Percentiles rank a stretch among this genome's conserved stretches.
Conservation (phyloP, 768 basidiomycete species). For the Mycena chlorophos region DNA sequence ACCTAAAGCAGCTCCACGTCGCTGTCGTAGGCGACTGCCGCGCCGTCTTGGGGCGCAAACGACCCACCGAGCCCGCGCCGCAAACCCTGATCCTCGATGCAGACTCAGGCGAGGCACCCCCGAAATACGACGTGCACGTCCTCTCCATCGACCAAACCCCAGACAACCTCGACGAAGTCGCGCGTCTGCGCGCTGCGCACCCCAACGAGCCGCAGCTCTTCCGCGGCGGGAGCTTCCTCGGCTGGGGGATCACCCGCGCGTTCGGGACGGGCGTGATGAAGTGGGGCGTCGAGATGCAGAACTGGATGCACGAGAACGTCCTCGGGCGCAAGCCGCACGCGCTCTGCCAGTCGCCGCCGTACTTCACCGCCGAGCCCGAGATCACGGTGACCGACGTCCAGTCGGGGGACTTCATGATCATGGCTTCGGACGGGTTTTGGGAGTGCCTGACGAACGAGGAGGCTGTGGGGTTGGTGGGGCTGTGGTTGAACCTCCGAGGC, state of each 20-base stretch:
- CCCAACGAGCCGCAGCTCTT: conserved; percentile 36
- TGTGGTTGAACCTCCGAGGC: conserved; percentile 34
- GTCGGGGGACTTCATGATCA: conserved; percentile 53
- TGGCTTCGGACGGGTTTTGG: conserved; percentile 60
- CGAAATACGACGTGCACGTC: conserved; percentile 37
- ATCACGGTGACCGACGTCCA: conserved; percentile 43
- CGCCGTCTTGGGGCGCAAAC: conserved; percentile 45
- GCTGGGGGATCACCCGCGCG: conserved; percentile 42
- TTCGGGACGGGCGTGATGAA: conserved; percentile 47
- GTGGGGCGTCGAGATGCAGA: conserved; percentile 39
- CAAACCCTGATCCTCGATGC: too few relatives aligned
- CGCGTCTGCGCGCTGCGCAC: conserved; percentile 37
- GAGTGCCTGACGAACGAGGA: conserved; percentile 55
- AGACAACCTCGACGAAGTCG: conserved; percentile 36
- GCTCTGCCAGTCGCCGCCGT: conserved; percentile 48
- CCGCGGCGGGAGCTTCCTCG: conserved; percentile 38
- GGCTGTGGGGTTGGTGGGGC: conserved; percentile 51
- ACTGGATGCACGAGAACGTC: conserved; percentile 32
- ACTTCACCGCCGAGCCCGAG: conserved; percentile 57
- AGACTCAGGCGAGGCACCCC: conserved; percentile 24
- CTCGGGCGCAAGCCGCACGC: conserved; percentile 34
- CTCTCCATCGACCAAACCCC: conserved; percentile 43
- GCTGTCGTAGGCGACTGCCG: conserved; percentile 48
- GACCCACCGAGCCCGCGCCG: conserved; percentile 2
- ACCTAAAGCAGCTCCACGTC: conserved; percentile 37